Base-by-base conservation (phyloP, 164 flowering plant species). In the Aristolochia californica region DNA sequence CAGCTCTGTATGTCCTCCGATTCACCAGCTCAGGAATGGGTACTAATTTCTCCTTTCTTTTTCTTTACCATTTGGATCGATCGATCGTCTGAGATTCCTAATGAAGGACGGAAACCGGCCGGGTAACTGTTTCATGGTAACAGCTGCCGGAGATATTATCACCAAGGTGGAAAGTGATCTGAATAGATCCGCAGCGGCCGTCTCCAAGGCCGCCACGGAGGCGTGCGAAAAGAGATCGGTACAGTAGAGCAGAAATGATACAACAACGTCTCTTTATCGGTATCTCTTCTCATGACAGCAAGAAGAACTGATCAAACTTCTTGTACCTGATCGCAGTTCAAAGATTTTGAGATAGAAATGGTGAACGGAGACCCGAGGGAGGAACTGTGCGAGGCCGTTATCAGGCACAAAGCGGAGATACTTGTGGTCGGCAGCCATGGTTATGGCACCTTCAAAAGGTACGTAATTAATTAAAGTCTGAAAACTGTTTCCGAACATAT, bases 381-480 rank as follows among this genome's bases (percentile, higher is more conserved):
- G 44, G 79, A 76, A 14, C 53, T 82, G 16, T 75, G 80, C 40
- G 84, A 85, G 14, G 78, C 78, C 21, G 81, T 76, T 1, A 86
- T 82, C 13, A 78, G 60, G 55, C 70, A 74, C 70, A 83, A 74
- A 23, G 85, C 85, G 0, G 62, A 76, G 16, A 58, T 80, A 7
- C 57, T 85, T 50, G 81, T 77, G 27, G 66, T 85, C 18, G 88
- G 91, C 2, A 85, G 86, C 59, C 91, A 79, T 72, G 87, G 87
- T 21, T 79, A 82, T 63, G 91, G 88, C 47, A 75, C 77, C 55
- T 57, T 82, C 0, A 85, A 82, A 61, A 79, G 87, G 91, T 84
- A 70, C 16, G 5, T 34, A 34, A 34, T 34, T 1, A 8, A 47
- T 47, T 47, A 4, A 17, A 20, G 18, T 20, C 18, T 17, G 5